Evolutionary conservation across 2,329 filamentous ascomycete species (phyloP).

Genomic region (Paraconiothyrium sp.): DNA sequence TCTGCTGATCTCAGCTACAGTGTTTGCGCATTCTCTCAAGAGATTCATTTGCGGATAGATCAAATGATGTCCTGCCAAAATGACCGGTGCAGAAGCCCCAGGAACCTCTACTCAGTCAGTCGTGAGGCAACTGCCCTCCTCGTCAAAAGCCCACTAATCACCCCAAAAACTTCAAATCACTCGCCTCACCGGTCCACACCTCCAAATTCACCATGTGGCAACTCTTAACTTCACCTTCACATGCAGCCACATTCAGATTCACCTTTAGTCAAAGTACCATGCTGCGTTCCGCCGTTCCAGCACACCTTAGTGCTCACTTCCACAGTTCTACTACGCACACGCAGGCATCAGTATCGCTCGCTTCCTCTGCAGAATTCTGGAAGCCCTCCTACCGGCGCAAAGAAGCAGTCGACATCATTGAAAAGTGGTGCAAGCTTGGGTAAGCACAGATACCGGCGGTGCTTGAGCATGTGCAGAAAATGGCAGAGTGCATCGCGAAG

Average conservation of each 20-base stretch:
- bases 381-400: background rate
- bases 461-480: background rate
- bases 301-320: background rate
- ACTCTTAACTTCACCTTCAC: background rate
- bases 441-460: background rate
- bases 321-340: background rate
- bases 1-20: no score
- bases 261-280: background rate
- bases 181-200: no score
- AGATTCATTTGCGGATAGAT: no score
- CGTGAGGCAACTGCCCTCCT: no score
- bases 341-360: background rate
- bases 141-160: no score
- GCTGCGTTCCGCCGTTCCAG: background rate
- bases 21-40: no score
- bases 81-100: no score
- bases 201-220: background rate
- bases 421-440: background rate
- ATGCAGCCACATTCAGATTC: conserved; percentile 8
- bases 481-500: background rate
- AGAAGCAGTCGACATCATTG: background rate
- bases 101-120: no score
- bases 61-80: no score
- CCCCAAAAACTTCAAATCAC: no score
- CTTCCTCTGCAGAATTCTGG: background rate